Percentiles rank a stretch among this genome's conserved stretches.
These are phyloP conservation scores for Termitomyces sp. DNA, from an alignment of 768 basidiomycete genomes.

Conservation along the genomic window DNA sequence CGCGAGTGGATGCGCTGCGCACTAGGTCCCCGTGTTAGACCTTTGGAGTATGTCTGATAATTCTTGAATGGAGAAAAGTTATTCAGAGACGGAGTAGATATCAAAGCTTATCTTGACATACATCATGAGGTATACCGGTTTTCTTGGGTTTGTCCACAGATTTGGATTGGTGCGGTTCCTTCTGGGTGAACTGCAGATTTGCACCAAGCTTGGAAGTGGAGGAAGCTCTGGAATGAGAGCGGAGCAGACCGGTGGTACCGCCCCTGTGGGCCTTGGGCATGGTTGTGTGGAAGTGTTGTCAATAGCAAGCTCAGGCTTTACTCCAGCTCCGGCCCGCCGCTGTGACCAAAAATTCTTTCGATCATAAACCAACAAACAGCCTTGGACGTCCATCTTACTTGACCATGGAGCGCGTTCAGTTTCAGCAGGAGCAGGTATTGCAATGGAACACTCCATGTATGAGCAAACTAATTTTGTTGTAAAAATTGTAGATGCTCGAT, in stretches of 20 bases:
- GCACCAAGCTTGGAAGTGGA: constrained; percentile 54
- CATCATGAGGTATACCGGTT: constrained; percentile 36
- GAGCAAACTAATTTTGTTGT: constrained; percentile 7
- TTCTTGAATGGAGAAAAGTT: constrained; percentile 1
- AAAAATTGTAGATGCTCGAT: constrained; percentile 65
- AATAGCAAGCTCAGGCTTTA: constrained; percentile 6
- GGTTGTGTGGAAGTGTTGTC: constrained; percentile 28
- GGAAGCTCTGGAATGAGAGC: constrained; percentile 59
- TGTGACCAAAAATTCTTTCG: constrained; percentile 7
- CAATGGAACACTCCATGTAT: not conserved
- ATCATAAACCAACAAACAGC: not conserved
- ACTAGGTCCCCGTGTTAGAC: constrained; percentile 24
- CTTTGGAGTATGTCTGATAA: constrained; percentile 21
- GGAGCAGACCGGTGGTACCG: constrained; percentile 39
- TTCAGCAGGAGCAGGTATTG: constrained; percentile 81
- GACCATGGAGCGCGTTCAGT: constrained; percentile 89
- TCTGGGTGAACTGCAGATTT: constrained; percentile 67
- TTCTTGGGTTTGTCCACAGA: constrained; percentile 51
- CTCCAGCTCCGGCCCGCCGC: constrained; percentile 10
- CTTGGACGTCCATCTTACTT: not conserved
- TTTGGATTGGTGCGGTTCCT: constrained; percentile 40
- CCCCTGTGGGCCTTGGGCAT: constrained; percentile 46
- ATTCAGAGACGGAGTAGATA: constrained; percentile 11
- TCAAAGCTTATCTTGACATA: constrained; percentile 24
- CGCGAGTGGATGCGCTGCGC: constrained; percentile 29